Evolutionary conservation across 140 eudicot genomes (phyloP), one percentile per base, ranked within the genome.

Genomic region (Erigeron philadelphicus): DNA sequence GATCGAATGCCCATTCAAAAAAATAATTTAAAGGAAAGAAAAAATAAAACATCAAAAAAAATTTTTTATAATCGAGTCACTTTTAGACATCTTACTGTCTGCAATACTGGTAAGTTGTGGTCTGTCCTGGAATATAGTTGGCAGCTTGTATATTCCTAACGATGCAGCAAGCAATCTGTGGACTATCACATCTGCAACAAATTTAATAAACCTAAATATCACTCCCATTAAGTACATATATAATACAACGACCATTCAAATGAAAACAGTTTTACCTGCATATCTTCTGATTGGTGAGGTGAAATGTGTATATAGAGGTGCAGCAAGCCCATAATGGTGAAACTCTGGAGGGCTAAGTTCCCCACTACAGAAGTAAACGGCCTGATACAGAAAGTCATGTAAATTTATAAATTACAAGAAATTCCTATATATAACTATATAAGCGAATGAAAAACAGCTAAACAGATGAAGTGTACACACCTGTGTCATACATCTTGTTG

Each of bases 401-500:
- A 66, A 7, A 75, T 41, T 21, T 53, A 59, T 23, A 17, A 73
- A 19, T 21, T 38, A 53, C 6, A 49, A 60, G 64, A 64, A 38
- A 25, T 11, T 64, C 53, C 67, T 43, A 54, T 21, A 54, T 21
- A 21, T 21, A 1, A 21, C 25, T 21, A 21, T 9, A 18, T 49
- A 46, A 41, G 19, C 23, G 44, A 61, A 25, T 21, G 53, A 61
- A n/a, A 15, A 4, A 11, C 18, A 9, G 8, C 44, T 17, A 54
- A 54, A 31, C 18, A 5, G 12, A 1, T 16, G 0, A 43, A 48
- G 35, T 18, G 41, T 21, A 54, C 73, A 58, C 66, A 92, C 98
- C 98, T 92, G 98, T 38, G 96, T 81, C 98, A 92, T 92, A 84
- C 98, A 92, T 78, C 98, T 83, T 44, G 98, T 92, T 16, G 98